Evolutionary conservation across 345 rosid species (phyloP).

Genomic region (Citrus australasica): DNA sequence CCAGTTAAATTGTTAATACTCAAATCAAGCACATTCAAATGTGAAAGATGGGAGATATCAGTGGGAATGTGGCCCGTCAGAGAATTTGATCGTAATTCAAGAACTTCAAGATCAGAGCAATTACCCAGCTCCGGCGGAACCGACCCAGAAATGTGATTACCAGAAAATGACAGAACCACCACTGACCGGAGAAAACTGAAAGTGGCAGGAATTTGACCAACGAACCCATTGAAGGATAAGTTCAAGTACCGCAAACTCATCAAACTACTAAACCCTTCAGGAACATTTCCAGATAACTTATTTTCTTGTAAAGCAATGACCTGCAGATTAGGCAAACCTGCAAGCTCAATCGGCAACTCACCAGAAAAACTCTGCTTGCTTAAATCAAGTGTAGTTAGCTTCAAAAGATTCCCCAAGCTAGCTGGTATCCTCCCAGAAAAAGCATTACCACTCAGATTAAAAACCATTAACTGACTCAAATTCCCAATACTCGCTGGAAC

Average conservation of each 20-base stretch:
- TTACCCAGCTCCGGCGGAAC: slow-evolving; percentile 80
- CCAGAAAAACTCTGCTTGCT: slow-evolving; percentile 69
- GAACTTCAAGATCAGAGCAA: slow-evolving; percentile 78
- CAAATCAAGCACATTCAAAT: slow-evolving; percentile 60
- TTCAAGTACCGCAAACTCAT: slow-evolving; percentile 61
- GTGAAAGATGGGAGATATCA: slow-evolving; percentile 58
- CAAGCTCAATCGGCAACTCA: slow-evolving; percentile 67
- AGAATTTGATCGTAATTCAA: slow-evolving; percentile 61
- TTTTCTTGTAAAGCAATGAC: slow-evolving; percentile 87
- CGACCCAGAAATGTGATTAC: slow-evolving; percentile 59
- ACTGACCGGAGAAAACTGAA: slow-evolving; percentile 70
- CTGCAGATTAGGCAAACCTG: slow-evolving; percentile 81
- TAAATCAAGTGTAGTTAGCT: slow-evolving; percentile 50
- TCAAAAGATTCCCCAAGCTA: slow-evolving; percentile 47
- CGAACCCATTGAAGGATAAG: slow-evolving; percentile 63
- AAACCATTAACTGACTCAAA: slow-evolving; percentile 36
- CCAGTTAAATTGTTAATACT: slow-evolving; percentile 69
- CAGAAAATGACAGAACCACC: slow-evolving; percentile 64
- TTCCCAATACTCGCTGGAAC: slow-evolving; percentile 56
- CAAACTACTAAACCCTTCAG: slow-evolving; percentile 91
- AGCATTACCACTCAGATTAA: slow-evolving; percentile 56
- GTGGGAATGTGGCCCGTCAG: slow-evolving; percentile 65
- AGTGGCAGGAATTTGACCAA: slow-evolving; percentile 65
- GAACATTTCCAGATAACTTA: slow-evolving; percentile 58
- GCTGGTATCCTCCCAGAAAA: slow-evolving; percentile 56